phyloP scores from a whole-genome alignment of 441 rosid genomes.

The Adansonia gregorii region DNA sequence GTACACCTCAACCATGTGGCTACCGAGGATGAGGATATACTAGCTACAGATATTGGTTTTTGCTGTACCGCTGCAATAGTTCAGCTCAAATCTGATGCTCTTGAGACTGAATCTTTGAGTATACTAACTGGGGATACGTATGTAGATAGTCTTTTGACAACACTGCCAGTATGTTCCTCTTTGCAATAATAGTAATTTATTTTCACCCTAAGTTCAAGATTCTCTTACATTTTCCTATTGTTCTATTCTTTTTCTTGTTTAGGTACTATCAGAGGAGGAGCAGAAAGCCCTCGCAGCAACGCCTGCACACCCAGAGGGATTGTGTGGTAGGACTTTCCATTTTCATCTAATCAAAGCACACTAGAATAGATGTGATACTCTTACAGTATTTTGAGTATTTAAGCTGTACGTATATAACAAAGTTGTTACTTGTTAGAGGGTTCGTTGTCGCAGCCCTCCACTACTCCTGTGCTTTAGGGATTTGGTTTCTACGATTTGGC shows the following conservation, averaged over 20 bases:
- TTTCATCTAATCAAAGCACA: background rate
- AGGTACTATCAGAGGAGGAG: conserved; percentile 90
- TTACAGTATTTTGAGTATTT: background rate
- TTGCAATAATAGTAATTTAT: background rate
- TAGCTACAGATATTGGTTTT: conserved; percentile 41
- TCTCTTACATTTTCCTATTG: conserved; percentile 2
- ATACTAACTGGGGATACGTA: conserved; percentile 60
- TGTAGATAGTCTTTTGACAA: conserved; percentile 70
- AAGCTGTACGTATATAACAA: background rate
- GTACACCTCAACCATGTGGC: conserved; percentile 49
- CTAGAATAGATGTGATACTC: background rate
- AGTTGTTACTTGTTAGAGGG: too few species aligned
- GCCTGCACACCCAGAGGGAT: conserved; percentile 87
- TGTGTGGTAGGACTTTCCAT: conserved; percentile 61
- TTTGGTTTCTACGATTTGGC: background rate
- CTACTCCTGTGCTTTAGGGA: background rate
- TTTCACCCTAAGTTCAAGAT: background rate
- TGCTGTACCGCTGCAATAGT: conserved; percentile 54
- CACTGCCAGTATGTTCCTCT: conserved; percentile 63
- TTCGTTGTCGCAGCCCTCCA: too few species aligned
- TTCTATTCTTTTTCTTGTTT: conserved; percentile 24
- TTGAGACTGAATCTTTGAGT: conserved; percentile 60
- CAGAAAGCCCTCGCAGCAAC: conserved; percentile 88
- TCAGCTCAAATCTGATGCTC: conserved; percentile 66
- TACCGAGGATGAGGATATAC: conserved; percentile 52